Percentiles rank a stretch among this genome's conserved stretches.
Evolutionary conservation across 2,329 filamentous ascomycete genomes (phyloP).

Genomic region (Diaporthe humulicola): DNA sequence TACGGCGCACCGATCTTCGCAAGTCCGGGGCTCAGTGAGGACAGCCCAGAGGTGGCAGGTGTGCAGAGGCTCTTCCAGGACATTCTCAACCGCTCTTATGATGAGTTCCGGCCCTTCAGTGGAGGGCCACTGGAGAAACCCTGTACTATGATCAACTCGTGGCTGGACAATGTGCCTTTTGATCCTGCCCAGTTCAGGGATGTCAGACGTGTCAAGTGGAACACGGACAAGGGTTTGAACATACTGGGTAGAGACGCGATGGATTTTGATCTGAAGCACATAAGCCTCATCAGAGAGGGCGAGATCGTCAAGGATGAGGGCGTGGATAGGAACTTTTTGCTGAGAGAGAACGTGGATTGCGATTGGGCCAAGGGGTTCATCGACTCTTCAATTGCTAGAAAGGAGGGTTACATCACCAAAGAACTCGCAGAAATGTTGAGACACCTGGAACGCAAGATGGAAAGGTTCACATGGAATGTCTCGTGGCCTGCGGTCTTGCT

Average conservation of each 20-base stretch:
- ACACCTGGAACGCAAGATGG: background rate
- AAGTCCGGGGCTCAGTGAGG: background rate
- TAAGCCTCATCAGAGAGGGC: background rate
- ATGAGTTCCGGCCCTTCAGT: background rate
- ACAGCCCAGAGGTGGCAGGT: background rate
- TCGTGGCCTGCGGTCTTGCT: background rate
- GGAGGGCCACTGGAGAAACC: background rate
- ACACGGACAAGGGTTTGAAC: background rate
- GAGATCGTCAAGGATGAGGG: background rate
- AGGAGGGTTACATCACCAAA: background rate
- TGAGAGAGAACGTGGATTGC: background rate
- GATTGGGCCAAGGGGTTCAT: background rate
- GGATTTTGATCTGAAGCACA: background rate
- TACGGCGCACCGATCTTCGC: background rate
- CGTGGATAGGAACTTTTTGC: background rate
- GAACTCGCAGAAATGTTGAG: background rate
- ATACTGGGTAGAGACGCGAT: background rate
- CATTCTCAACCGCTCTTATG: background rate
- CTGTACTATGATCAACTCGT: background rate
- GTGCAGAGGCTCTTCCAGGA: background rate
- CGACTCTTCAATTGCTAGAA: background rate
- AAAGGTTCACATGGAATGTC: background rate
- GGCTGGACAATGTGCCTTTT: background rate
- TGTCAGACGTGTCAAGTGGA: background rate
- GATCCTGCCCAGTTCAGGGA: background rate